A percentile compares a stretch with the other conserved stretches of the same genome.
phyloP scores from a whole-genome alignment of 2,329 filamentous ascomycete species.

The Colletotrichum sp. region DNA sequence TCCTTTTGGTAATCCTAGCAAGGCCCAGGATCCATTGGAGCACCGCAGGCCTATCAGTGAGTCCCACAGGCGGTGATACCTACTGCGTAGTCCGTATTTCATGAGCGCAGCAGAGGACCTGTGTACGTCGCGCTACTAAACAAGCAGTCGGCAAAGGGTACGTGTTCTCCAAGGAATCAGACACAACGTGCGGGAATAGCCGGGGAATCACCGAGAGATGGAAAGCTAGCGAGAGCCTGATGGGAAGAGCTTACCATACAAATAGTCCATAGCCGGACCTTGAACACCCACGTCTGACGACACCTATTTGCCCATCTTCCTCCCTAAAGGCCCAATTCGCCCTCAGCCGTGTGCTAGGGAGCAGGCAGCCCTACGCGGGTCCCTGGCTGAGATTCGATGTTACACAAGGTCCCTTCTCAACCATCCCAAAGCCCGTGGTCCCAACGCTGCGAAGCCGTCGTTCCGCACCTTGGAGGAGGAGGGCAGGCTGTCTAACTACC shows the following conservation, averaged over 20 bases:
- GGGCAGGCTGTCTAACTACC: background rate
- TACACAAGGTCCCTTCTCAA: background rate
- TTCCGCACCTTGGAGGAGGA: background rate
- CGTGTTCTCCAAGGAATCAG: background rate
- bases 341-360: background rate
- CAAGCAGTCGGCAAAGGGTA: background rate
- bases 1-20: background rate
- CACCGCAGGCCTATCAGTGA: background rate
- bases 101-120: background rate
- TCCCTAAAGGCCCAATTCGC: background rate
- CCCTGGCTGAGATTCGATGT: background rate
- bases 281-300: background rate
- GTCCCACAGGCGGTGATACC: background rate
- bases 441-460: background rate
- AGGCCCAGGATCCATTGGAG: background rate
- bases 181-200: background rate
- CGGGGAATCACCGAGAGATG: background rate
- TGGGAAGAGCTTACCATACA: background rate
- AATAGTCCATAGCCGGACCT: background rate
- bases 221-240: background rate
- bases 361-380: background rate
- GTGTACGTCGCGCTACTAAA: background rate
- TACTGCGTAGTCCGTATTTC: background rate
- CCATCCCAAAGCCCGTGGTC: background rate
- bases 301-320: background rate